These are phyloP conservation scores for Zarea fungicola DNA, from an alignment of 2,329 filamentous ascomycete species.

Conservation along the genomic window DNA sequence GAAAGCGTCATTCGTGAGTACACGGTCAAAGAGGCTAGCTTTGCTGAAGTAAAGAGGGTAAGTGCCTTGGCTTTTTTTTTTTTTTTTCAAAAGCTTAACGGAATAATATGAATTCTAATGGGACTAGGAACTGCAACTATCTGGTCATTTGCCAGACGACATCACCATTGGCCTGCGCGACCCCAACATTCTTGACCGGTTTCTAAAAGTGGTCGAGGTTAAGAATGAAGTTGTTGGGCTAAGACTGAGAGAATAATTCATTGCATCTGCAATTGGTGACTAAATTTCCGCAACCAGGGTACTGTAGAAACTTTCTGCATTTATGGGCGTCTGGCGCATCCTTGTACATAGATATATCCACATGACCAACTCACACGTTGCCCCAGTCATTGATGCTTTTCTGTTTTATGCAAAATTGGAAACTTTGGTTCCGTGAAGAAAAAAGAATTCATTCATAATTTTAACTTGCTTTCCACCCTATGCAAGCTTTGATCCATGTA, in stretches of 20 bases:
- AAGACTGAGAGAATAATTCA: too few relatives aligned
- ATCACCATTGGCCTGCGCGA: constrained; percentile 73
- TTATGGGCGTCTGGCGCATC: neutral
- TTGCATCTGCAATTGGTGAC: too few relatives aligned
- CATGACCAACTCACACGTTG: too few relatives aligned
- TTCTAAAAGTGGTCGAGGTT: constrained; percentile 67
- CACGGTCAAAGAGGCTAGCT: constrained; percentile 76
- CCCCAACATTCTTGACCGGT: constrained; percentile 65
- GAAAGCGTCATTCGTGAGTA: constrained; percentile 84
- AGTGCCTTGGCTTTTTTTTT: constrained; percentile 21
- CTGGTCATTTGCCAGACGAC: constrained; percentile 59
- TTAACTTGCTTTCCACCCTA: too few relatives aligned
- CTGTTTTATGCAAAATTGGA: too few relatives aligned
- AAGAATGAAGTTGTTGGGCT: constrained; percentile 46
- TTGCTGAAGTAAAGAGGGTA: constrained; percentile 69
- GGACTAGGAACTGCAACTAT: constrained; percentile 41
- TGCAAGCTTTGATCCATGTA: neutral
- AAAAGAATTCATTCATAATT: too few relatives aligned
- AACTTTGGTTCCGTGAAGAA: too few relatives aligned
- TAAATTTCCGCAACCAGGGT: neutral
- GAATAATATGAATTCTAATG: neutral
- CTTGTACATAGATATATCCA: neutral
- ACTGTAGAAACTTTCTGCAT: neutral
- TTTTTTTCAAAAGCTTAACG: too few relatives aligned
- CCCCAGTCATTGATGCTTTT: too few relatives aligned